These are phyloP conservation scores for Furcasterigmium furcatum DNA, from an alignment of 2,329 filamentous ascomycete species.

Conservation along the genomic window DNA sequence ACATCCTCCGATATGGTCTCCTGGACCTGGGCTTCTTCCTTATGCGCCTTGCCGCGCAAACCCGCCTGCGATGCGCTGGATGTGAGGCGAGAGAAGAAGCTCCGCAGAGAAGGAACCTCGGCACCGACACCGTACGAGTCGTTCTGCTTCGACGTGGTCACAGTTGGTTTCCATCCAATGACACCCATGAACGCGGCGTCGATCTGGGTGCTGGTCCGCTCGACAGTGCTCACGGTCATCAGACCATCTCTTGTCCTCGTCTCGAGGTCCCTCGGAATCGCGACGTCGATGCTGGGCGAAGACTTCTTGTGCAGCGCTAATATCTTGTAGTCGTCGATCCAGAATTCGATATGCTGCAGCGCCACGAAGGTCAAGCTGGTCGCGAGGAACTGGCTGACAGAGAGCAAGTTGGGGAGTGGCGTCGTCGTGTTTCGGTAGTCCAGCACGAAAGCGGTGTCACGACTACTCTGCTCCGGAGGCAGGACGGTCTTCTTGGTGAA, in stretches of 20 bases:
- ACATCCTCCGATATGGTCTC: slow-evolving; percentile 67
- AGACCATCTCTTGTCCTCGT: slow-evolving; percentile 80
- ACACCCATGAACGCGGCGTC: slow-evolving; percentile 87
- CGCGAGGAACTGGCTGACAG: slow-evolving; percentile 86
- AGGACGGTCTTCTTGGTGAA: slow-evolving; percentile 86
- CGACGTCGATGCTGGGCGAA: slow-evolving; percentile 70
- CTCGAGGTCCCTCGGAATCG: slow-evolving; percentile 75
- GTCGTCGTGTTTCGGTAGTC: slow-evolving; percentile 90
- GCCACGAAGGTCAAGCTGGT: slow-evolving; percentile 96
- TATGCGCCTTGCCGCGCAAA: slow-evolving; percentile 52
- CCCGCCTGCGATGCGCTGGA: slow-evolving; percentile 47
- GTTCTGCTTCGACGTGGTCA: slow-evolving; percentile 33
- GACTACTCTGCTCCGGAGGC: slow-evolving; percentile 60
- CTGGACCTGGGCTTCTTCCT: slow-evolving; percentile 61
- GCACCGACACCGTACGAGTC: slow-evolving; percentile 47
- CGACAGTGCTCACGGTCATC: slow-evolving; percentile 81
- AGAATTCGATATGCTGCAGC: slow-evolving; percentile 82
- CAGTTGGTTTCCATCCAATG: slow-evolving; percentile 74
- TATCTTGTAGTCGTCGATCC: slow-evolving; percentile 83
- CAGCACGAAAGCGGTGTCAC: slow-evolving; percentile 86
- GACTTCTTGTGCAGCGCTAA: slow-evolving; percentile 79
- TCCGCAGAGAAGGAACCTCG: slow-evolving; percentile 63
- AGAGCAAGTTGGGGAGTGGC: slow-evolving; percentile 80
- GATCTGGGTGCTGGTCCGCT: slow-evolving; percentile 85
- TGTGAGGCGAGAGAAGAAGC: slow-evolving; percentile 78